Conservation (phyloP, 306 rosid genomes). For the Medicago ruthenica region DNA sequence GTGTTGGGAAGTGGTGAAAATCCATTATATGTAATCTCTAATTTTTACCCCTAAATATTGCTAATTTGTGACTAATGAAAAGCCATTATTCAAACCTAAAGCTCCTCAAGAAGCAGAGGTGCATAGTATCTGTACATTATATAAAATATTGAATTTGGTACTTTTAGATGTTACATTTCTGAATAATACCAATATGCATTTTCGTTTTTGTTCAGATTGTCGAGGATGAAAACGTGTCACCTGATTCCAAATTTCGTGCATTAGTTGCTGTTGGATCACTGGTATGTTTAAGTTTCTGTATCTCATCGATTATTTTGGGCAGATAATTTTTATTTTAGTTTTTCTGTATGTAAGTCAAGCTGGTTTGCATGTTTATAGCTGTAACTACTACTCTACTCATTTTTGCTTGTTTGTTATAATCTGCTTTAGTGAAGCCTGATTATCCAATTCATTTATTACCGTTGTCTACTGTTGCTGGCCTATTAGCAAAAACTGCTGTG, state of each 20-base stretch:
- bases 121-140: conserved; percentile 27
- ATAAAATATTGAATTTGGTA: conserved; percentile 26
- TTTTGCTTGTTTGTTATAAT: background rate
- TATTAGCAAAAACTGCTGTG: background rate
- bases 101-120: conserved; percentile 1
- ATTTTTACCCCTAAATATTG: background rate
- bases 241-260: conserved; percentile 84
- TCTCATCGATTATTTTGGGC: conserved; percentile 5
- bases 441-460: background rate
- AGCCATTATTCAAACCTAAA: background rate
- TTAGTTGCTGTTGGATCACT: conserved; percentile 94
- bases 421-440: conserved; percentile 7
- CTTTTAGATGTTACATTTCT: conserved; percentile 19
- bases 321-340: background rate
- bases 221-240: conserved; percentile 69
- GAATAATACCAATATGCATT: background rate
- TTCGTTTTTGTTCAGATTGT: conserved; percentile 57
- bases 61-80: background rate
- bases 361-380: background rate
- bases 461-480: background rate
- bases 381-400: conserved; percentile 3
- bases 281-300: conserved; percentile 52
- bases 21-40: background rate
- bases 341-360: conserved; percentile 2
- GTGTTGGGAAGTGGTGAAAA: too few relatives aligned